Evolutionary conservation across 352 stramenopile genomes (phyloP).

Genomic region (Pythium phragmitis): DNA sequence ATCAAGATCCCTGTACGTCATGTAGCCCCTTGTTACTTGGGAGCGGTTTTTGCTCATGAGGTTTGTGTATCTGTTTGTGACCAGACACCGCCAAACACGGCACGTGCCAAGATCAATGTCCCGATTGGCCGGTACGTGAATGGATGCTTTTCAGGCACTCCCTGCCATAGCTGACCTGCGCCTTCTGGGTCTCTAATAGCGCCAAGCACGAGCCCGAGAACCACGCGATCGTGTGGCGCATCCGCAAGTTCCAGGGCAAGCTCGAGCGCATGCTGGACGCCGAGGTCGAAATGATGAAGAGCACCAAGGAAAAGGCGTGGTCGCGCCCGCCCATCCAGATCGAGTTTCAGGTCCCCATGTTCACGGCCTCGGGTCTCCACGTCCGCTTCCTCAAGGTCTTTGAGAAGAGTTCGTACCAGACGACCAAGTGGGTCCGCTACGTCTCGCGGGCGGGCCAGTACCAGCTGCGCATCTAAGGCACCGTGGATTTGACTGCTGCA

Average conservation of each 20-base stretch:
- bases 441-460: conserved; percentile 97
- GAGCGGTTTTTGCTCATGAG: too few relatives aligned
- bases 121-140: conserved; percentile 82
- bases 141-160: background rate
- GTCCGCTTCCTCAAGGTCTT: conserved; percentile 99
- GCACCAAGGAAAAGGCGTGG: conserved; percentile 96
- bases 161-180: background rate
- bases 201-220: conserved; percentile 98
- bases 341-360: conserved; percentile 99
- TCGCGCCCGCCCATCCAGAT: conserved; percentile 95
- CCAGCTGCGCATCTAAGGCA: conserved; percentile 94
- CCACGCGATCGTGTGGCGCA: conserved; percentile 97
- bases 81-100: conserved; percentile 93
- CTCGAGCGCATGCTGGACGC: conserved; percentile 94
- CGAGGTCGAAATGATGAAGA: conserved; percentile 97
- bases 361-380: conserved; percentile 96
- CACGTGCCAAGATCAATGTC: conserved; percentile 94
- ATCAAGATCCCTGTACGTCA: conserved; percentile 91
- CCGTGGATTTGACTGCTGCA: background rate
- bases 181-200: conserved; percentile 38
- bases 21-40: too few relatives aligned
- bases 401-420: conserved; percentile 98
- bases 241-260: conserved; percentile 96
- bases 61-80: conserved; percentile 24
- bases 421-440: conserved; percentile 98